Base-by-base conservation (phyloP, 768 basidiomycete genomes). In the Termitomyces sp. region DNA sequence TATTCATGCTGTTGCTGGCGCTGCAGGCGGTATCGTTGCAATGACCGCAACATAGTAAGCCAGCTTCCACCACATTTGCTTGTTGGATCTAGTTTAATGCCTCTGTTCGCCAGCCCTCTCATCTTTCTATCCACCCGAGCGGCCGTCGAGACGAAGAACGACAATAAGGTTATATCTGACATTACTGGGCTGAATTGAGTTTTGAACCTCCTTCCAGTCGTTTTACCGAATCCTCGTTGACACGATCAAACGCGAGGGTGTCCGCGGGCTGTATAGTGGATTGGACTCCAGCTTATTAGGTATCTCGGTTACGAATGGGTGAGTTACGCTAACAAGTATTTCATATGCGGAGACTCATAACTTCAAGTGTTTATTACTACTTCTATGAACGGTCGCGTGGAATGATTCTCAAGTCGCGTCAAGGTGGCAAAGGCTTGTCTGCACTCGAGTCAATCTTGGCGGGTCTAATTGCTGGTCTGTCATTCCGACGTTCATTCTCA, bases 251-350 rank as follows among this genome's bases (percentile, higher is more conserved):
- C 82, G 86, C 20, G 96, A 98, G 72, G 96, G 97, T 30, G 61
- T 93, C 26, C 64, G 81, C 2, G 95, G 93, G 2, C 74, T 99
- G 14, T 99, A 98, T 71, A 88, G 85, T 63, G 97, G 97, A 0
- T 73, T 99, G 36, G 82, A 79, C 61, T 92, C 93, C 14, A 91
- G 89, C 66, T 75, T 99, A 57, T 74, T 95, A 40, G 96, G 94
- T 6, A 92, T 99, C 63, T 93, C 93, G 5, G 80, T 97, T 36
- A 97, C 97, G 20, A 98, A 98, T 66, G 90, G 89, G 92, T 90
- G 65, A 54, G 81, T 69, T 38, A 56, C 43, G 2, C 7, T 16
- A 10, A 18, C 1, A 33, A 44, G 4, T 20, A 33, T 47, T 3
- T 28, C 13, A 36, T 23, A 35, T 51, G n/a, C 26, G 43, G 47